phyloP scores from a whole-genome alignment of 1,139 yeast species.

The Debaryomycetaceae sp. region DNA sequence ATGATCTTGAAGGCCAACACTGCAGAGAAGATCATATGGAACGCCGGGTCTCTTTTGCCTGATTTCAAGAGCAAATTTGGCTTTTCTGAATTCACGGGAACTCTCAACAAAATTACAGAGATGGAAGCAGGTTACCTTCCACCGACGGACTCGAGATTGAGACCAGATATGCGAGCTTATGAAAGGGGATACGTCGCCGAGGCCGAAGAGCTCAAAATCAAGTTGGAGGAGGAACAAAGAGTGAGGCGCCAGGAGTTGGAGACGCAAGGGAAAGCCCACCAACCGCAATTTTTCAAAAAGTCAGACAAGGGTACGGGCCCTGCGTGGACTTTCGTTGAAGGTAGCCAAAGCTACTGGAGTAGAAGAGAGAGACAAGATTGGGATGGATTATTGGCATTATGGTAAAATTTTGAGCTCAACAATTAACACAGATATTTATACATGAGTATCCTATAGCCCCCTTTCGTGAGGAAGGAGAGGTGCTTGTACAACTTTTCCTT shows the following conservation, averaged over 20 bases:
- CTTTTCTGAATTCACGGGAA: slow-evolving; percentile 71
- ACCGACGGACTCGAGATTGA: slow-evolving; percentile 78
- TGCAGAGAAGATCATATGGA: slow-evolving; percentile 50
- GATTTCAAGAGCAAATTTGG: slow-evolving; percentile 64
- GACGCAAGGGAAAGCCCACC: slow-evolving; percentile 30
- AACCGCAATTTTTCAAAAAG: slow-evolving; percentile 56
- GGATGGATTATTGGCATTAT: slow-evolving; percentile 41
- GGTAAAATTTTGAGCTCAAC: too few species aligned
- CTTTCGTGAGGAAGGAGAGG: too few species aligned
- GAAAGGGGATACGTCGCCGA: slow-evolving; percentile 57
- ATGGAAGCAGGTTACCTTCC: slow-evolving; percentile 58
- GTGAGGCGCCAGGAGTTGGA: slow-evolving; percentile 55
- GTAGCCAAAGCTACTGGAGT: slow-evolving; percentile 71
- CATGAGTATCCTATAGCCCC: too few species aligned
- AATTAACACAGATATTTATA: too few species aligned
- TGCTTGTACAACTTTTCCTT: too few species aligned
- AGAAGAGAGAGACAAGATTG: slow-evolving; percentile 53
- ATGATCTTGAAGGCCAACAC: slow-evolving; percentile 32
- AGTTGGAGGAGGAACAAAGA: slow-evolving; percentile 74
- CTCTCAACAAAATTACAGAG: slow-evolving; percentile 65
- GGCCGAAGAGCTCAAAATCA: slow-evolving; percentile 60
- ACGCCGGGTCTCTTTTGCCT: slow-evolving; percentile 51
- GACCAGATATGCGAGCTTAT: slow-evolving; percentile 75
- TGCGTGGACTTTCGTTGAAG: slow-evolving; percentile 52
- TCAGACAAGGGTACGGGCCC: slow-evolving; percentile 28